These are phyloP conservation scores for Chytriomyces sp. DNA, from an alignment of 192 early-diverging fungal species.

Conservation along the genomic window DNA sequence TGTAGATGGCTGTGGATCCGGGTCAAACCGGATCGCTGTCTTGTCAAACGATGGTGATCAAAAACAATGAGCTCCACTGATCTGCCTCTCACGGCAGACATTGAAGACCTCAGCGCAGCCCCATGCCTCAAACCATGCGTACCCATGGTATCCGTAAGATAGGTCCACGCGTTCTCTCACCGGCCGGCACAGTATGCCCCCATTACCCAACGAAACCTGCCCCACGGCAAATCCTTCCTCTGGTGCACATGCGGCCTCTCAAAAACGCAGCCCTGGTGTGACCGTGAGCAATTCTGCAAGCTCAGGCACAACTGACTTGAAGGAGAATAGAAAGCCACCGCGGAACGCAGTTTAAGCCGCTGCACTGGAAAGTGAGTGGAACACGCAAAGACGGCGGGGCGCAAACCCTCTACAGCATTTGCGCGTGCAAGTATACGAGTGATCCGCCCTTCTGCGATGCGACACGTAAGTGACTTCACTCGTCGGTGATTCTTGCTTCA, in stretches of 20 bases:
- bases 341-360: conserved; percentile 36
- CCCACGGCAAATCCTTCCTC: conserved; percentile 10
- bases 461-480: conserved; percentile 25
- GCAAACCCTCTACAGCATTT: conserved; percentile 36
- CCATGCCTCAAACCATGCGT: conserved; percentile 31
- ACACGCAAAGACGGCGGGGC: conserved; percentile 27
- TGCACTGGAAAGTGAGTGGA: conserved; percentile 30
- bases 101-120: conserved; percentile 13
- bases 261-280: conserved; percentile 46
- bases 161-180: neutral
- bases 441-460: conserved; percentile 41
- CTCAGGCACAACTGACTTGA: neutral
- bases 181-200: conserved; percentile 18
- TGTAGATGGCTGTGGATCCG: no score
- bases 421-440: conserved; percentile 40
- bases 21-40: no score
- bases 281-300: conserved; percentile 24
- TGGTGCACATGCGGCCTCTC: conserved; percentile 39
- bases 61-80: no score
- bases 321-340: conserved; percentile 21
- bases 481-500: neutral
- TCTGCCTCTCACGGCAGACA: no score
- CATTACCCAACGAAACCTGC: conserved; percentile 24
- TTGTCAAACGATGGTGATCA: no score
- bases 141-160: conserved; percentile 14